These are phyloP conservation scores for Fraxinus sp. DNA, from an alignment of 305 asterid genomes.

Conservation along the genomic window DNA sequence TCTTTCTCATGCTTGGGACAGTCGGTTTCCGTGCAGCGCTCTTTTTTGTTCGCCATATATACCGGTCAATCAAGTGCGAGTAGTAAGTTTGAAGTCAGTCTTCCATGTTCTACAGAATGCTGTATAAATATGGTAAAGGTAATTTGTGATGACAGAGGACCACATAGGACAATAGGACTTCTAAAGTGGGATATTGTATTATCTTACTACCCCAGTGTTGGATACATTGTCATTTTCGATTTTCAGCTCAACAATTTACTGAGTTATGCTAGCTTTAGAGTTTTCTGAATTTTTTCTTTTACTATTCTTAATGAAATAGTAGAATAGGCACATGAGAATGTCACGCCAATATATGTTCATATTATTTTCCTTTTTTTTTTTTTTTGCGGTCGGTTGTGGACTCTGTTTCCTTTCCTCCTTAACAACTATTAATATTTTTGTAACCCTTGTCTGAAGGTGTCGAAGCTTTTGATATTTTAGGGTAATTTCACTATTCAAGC, in stretches of 20 bases:
- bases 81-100: slow-evolving; percentile 20
- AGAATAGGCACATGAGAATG: background rate
- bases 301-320: background rate
- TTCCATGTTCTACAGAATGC: background rate
- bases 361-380: background rate
- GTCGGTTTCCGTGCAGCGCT: slow-evolving; percentile 76
- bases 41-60: slow-evolving; percentile 73
- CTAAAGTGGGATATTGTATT: background rate
- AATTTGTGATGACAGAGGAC: background rate
- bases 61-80: slow-evolving; percentile 63
- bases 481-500: background rate
- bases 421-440: background rate
- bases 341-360: background rate
- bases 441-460: background rate
- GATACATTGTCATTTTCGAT: background rate
- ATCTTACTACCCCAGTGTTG: slow-evolving; percentile 1
- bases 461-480: background rate
- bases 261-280: background rate
- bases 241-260: background rate
- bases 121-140: background rate
- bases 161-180: background rate
- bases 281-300: background rate
- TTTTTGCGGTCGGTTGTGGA: background rate
- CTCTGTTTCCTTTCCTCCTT: background rate
- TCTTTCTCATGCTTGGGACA: slow-evolving; percentile 80